Base-by-base conservation (phyloP, 495 filamentous ascomycete genomes). In the Penicillium ochrochloron region DNA sequence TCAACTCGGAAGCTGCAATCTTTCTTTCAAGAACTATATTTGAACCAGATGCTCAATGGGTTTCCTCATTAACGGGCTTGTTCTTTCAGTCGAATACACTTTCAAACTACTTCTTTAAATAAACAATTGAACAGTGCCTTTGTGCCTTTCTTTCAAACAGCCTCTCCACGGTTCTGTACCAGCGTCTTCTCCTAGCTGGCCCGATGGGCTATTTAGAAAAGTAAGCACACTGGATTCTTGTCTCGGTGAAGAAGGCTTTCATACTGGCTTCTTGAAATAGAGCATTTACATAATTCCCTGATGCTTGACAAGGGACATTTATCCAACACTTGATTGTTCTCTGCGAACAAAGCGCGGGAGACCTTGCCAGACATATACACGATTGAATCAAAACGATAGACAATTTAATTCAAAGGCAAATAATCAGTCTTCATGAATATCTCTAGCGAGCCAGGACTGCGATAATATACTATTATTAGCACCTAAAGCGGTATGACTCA, bases 401-500 rank as follows among this genome's bases (percentile, higher is more conserved):
- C 34, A 35, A 35, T 35, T 3, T 9, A 31, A 31, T 31, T 31
- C 29, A 31, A 2, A 6, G 29, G 29, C 29, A 6, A 31, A 6
- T 9, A 35, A 35, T 4, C 8, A 35, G 34, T 11, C 34, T 35
- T n/a, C n/a, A n/a, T n/a, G n/a, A n/a, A n/a, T n/a, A n/a, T n/a
- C n/a, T n/a, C n/a, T n/a, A n/a, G n/a, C n/a, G n/a, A n/a, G n/a
- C n/a, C n/a, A n/a, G n/a, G n/a, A n/a, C n/a, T n/a, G n/a, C n/a
- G n/a, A n/a, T n/a, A n/a, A n/a, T n/a, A n/a, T n/a, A n/a, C n/a
- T n/a, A n/a, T n/a, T n/a, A n/a, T n/a, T n/a, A n/a, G n/a, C n/a
- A n/a, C n/a, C n/a, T n/a, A n/a, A 52, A 52, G 48, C 15, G 12
- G 25, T 31, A 31, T 52, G 48, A 52, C 48, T 52, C 48, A 31